Evolutionary conservation across 352 stramenopile species (phyloP).

Genomic region (Globisporangium canariense): DNA sequence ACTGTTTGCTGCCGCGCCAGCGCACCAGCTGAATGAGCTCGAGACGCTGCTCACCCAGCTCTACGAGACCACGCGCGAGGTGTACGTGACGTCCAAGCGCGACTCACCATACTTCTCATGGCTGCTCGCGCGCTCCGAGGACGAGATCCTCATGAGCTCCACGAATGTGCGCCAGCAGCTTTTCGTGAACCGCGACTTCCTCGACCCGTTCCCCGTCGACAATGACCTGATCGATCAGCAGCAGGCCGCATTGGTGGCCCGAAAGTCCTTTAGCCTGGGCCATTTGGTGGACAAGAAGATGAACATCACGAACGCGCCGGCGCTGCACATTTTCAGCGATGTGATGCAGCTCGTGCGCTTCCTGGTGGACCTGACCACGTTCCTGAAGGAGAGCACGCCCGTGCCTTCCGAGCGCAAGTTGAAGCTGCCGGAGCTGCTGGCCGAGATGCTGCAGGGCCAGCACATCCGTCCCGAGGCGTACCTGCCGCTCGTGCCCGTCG

Average conservation of each 20-base stretch:
- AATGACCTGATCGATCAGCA: slow-evolving; percentile 35
- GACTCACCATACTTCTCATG: slow-evolving; percentile 57
- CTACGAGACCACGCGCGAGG: slow-evolving; percentile 34
- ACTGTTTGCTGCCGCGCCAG: slow-evolving; percentile 37
- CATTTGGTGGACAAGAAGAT: slow-evolving; percentile 44
- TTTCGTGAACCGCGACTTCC: slow-evolving; percentile 25
- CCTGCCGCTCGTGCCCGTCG: slow-evolving; percentile 35
- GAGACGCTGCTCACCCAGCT: slow-evolving; percentile 34
- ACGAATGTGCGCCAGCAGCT: slow-evolving; percentile 26
- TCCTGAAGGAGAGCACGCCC: slow-evolving; percentile 50
- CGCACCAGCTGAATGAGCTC: slow-evolving; percentile 42
- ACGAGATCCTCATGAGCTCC: slow-evolving; percentile 37
- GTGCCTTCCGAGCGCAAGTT: slow-evolving; percentile 49
- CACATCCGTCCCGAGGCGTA: slow-evolving; percentile 47
- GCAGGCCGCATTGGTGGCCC: slow-evolving; percentile 37
- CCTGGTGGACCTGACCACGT: slow-evolving; percentile 60
- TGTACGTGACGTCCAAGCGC: slow-evolving; percentile 29
- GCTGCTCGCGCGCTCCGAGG: slow-evolving; percentile 48
- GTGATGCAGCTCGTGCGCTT: slow-evolving; percentile 57
- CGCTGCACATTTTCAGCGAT: slow-evolving; percentile 55
- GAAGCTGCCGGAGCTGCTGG: slow-evolving; percentile 34
- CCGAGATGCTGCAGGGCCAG: slow-evolving; percentile 39
- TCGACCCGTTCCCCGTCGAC: slow-evolving; percentile 46
- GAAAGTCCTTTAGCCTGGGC: slow-evolving; percentile 28
- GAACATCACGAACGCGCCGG: slow-evolving; percentile 32